A percentile compares a stretch with the other conserved stretches of the same genome.
phyloP scores from a whole-genome alignment of 2,329 filamentous ascomycete species.

The Xylaria sp. region DNA sequence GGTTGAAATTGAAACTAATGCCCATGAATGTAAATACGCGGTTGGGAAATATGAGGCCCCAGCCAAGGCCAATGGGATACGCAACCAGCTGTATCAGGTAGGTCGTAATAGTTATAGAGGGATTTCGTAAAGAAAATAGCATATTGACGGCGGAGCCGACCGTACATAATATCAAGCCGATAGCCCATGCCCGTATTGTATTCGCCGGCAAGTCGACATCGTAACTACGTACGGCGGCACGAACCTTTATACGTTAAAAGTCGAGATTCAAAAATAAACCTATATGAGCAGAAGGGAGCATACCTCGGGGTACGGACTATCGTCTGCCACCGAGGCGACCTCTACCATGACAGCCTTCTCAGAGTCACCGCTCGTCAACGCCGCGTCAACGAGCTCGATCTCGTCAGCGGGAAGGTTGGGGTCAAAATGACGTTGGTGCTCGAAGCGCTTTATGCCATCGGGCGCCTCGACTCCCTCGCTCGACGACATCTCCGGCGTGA shows the following conservation, averaged over 20 bases:
- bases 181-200: constrained; percentile 70
- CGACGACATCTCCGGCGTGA: constrained; percentile 38
- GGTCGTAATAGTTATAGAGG: constrained; percentile 63
- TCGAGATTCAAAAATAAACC: constrained; percentile 15
- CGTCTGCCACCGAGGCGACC: constrained; percentile 60
- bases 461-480: constrained; percentile 39
- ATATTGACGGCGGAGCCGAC: constrained; percentile 68
- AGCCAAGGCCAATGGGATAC: constrained; percentile 57
- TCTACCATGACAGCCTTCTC: constrained; percentile 60
- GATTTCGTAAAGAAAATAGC: constrained; percentile 61
- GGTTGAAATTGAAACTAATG: constrained; percentile 54
- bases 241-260: constrained; percentile 44
- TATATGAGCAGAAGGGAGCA: not conserved
- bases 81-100: constrained; percentile 67
- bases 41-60: constrained; percentile 52
- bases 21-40: constrained; percentile 51
- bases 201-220: constrained; percentile 65
- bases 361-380: constrained; percentile 56
- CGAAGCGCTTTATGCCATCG: constrained; percentile 54
- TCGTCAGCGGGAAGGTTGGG: constrained; percentile 66
- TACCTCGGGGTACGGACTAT: constrained; percentile 66
- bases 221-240: constrained; percentile 55
- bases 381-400: constrained; percentile 63
- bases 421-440: constrained; percentile 65
- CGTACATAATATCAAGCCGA: constrained; percentile 68